phyloP scores from a whole-genome alignment of 2,329 filamentous ascomycete genomes.

The Xylariaceae sp. region DNA sequence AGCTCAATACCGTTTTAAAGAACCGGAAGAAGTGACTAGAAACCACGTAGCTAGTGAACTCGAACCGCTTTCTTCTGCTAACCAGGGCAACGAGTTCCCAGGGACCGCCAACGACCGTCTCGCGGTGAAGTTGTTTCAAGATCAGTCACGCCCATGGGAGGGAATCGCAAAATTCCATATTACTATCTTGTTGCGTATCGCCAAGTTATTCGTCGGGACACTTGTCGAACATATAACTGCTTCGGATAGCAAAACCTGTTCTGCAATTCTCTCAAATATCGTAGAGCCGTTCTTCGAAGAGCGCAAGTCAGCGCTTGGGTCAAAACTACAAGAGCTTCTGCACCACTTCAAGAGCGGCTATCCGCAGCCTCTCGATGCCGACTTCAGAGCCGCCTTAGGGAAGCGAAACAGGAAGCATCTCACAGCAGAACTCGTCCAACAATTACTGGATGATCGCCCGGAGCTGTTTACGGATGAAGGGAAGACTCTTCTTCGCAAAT shows the following conservation, averaged over 20 bases:
- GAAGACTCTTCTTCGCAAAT: slow-evolving; percentile 15
- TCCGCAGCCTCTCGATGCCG: slow-evolving; percentile 32
- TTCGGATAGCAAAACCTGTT: slow-evolving; percentile 21
- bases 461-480: slow-evolving; percentile 24
- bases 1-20: slow-evolving; percentile 29
- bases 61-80: slow-evolving; percentile 32
- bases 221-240: slow-evolving; percentile 35
- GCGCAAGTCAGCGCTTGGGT: slow-evolving; percentile 26
- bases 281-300: slow-evolving; percentile 28
- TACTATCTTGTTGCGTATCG: slow-evolving; percentile 25
- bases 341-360: slow-evolving; percentile 36
- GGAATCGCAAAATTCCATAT: slow-evolving; percentile 38
- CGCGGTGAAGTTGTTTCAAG: slow-evolving; percentile 39
- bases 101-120: slow-evolving; percentile 37
- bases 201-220: slow-evolving; percentile 38
- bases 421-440: slow-evolving; percentile 13
- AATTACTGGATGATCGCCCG: slow-evolving; percentile 19
- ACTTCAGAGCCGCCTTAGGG: slow-evolving; percentile 27
- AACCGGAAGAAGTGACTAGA: slow-evolving; percentile 26
- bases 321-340: slow-evolving; percentile 41
- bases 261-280: slow-evolving; percentile 23
- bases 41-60: slow-evolving; percentile 25
- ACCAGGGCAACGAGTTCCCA: slow-evolving; percentile 42
- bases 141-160: slow-evolving; percentile 39
- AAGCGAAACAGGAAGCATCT: slow-evolving; percentile 14